phyloP scores from a whole-genome alignment of 2,329 filamentous ascomycete species.

The Cladosporium sp. region DNA sequence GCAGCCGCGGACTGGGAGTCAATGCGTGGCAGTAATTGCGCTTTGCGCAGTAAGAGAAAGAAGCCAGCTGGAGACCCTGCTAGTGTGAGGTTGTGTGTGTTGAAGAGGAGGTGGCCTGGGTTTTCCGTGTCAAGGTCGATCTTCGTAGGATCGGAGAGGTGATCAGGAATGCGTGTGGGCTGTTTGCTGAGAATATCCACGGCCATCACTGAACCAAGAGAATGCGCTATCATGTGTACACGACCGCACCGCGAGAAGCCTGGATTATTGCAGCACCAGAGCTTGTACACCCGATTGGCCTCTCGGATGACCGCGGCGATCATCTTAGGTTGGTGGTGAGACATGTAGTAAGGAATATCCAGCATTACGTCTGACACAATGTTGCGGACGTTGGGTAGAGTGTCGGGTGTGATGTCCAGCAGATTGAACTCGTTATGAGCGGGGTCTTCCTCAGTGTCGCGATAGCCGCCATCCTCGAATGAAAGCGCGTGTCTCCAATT shows the following conservation, averaged over 20 bases:
- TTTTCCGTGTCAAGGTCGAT: constrained; percentile 22
- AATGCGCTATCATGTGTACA: constrained; percentile 91
- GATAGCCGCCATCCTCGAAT: constrained; percentile 70
- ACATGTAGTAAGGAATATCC: constrained; percentile 97
- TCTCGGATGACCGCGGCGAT: constrained; percentile 81
- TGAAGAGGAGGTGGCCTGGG: constrained; percentile 72
- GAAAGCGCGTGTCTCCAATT: constrained; percentile 91
- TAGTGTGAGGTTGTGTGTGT: constrained; percentile 84
- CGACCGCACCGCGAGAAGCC: constrained; percentile 73
- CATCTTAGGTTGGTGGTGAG: constrained; percentile 94
- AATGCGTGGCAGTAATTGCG: constrained; percentile 68
- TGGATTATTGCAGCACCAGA: constrained; percentile 93
- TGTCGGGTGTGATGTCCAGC: constrained; percentile 87
- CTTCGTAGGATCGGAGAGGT: constrained; percentile 30
- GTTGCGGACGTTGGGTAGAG: constrained; percentile 83
- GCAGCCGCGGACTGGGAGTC: constrained; percentile 72
- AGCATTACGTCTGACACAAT: constrained; percentile 98
- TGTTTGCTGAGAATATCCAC: constrained; percentile 87
- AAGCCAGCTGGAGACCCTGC: constrained; percentile 89
- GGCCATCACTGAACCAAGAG: constrained; percentile 90
- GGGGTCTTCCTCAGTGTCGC: constrained; percentile 52
- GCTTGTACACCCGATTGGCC: constrained; percentile 89
- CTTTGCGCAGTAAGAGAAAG: constrained; percentile 80
- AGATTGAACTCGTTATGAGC: constrained; percentile 62
- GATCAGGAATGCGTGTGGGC: constrained; percentile 63